Evolutionary conservation across 1,284 basidiomycete genomes (phyloP).

Genomic region (Filobasidium uniguttulatum): DNA sequence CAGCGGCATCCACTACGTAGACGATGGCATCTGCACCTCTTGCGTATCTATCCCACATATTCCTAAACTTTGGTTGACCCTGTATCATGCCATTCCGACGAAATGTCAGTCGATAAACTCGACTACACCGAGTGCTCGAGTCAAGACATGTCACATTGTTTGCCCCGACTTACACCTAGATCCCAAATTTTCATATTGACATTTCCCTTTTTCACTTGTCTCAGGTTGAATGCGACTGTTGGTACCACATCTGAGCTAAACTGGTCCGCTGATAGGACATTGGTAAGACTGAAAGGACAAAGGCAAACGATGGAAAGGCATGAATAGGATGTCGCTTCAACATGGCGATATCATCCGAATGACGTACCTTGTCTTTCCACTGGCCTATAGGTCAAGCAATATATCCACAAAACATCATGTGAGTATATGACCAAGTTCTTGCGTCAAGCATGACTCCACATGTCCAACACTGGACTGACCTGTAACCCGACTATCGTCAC

Average conservation of each 20-base stretch:
- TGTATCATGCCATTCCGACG: slow-evolving; percentile 7
- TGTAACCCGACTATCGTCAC: slow-evolving; percentile 88
- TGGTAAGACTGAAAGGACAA: slow-evolving; percentile 44
- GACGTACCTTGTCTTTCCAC: slow-evolving; percentile 71
- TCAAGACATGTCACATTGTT: not conserved
- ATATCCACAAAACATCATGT: not conserved
- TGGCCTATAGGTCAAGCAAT: slow-evolving; percentile 47
- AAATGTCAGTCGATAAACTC: slow-evolving; percentile 21
- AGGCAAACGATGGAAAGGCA: not conserved
- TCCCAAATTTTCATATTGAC: slow-evolving; percentile 92
- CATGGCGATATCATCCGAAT: not conserved
- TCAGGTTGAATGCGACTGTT: slow-evolving; percentile 73
- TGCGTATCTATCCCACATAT: slow-evolving; percentile 79
- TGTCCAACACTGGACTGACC: slow-evolving; percentile 37
- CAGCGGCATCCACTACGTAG: slow-evolving; percentile 77
- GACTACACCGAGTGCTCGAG: slow-evolving; percentile 33
- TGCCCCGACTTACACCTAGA: slow-evolving; percentile 47
- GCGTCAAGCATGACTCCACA: not conserved
- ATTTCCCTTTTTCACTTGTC: slow-evolving; percentile 64
- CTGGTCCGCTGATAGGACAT: slow-evolving; percentile 77
- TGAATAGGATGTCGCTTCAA: not conserved
- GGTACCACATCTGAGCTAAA: slow-evolving; percentile 90
- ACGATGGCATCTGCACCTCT: slow-evolving; percentile 86
- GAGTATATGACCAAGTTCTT: not conserved
- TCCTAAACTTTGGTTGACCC: slow-evolving; percentile 84